A percentile compares a stretch with the other conserved stretches of the same genome.
phyloP scores from a whole-genome alignment of 2,329 filamentous ascomycete genomes.

The Paecilomyces dactylethromorphus region DNA sequence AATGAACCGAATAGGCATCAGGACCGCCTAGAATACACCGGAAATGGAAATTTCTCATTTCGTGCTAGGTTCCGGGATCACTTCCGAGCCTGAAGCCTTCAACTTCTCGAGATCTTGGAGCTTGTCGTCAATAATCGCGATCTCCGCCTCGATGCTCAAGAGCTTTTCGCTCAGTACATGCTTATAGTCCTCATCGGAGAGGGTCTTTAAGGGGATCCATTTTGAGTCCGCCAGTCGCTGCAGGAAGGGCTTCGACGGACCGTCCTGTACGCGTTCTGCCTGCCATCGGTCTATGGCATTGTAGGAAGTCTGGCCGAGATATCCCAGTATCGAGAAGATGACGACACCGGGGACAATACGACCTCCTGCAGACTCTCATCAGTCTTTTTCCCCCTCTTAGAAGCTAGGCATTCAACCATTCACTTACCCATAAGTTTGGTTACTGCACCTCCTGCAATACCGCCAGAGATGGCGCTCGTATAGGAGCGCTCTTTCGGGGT shows the following conservation, averaged over 20 bases:
- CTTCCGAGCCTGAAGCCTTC: background rate
- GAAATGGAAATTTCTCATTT: background rate
- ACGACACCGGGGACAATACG: slow-evolving; percentile 53
- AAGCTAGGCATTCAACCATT: slow-evolving; percentile 2
- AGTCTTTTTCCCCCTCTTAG: slow-evolving; percentile 1
- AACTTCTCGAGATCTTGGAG: slow-evolving; percentile 48
- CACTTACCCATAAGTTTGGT: slow-evolving; percentile 50
- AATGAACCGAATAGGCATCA: background rate
- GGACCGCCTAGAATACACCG: background rate
- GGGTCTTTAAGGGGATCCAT: slow-evolving; percentile 64
- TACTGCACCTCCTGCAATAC: slow-evolving; percentile 53
- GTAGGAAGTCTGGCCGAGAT: slow-evolving; percentile 50
- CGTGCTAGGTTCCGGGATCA: background rate
- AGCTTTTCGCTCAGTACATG: slow-evolving; percentile 65
- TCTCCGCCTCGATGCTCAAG: slow-evolving; percentile 65
- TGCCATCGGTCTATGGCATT: slow-evolving; percentile 46
- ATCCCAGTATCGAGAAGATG: slow-evolving; percentile 54
- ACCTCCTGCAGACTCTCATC: slow-evolving; percentile 39
- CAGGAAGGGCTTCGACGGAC: slow-evolving; percentile 35
- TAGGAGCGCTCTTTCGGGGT: slow-evolving; percentile 54
- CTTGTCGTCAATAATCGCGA: slow-evolving; percentile 70
- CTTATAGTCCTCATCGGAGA: slow-evolving; percentile 68
- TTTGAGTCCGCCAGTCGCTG: slow-evolving; percentile 53
- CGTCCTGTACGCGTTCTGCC: slow-evolving; percentile 26
- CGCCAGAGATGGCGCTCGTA: slow-evolving; percentile 65